Evolutionary conservation across 1,139 yeast species (phyloP).

Genomic region (Geotrichum phurueaensis): DNA sequence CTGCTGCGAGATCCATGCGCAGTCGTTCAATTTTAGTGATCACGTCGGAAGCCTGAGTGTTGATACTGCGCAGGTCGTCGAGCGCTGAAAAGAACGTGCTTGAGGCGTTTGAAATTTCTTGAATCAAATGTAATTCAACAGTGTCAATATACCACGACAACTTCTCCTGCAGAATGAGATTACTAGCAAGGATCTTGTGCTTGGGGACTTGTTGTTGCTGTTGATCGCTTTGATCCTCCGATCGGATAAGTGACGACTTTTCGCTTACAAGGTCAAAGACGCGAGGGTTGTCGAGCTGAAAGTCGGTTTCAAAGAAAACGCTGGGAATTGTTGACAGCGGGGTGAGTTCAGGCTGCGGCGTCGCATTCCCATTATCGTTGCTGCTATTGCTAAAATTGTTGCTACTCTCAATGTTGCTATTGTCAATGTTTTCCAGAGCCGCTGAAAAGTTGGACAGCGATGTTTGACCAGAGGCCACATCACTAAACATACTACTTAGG

Average conservation of each 20-base stretch:
- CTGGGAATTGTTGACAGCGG: conserved; percentile 51
- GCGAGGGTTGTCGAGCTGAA: conserved; percentile 83
- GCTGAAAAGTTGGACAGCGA: conserved; percentile 11
- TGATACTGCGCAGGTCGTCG: conserved; percentile 65
- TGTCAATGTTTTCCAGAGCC: conserved; percentile 10
- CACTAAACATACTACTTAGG: neutral
- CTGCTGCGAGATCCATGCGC: conserved; percentile 30
- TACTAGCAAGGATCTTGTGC: conserved; percentile 38
- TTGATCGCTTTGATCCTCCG: conserved; percentile 16
- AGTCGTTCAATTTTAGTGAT: conserved; percentile 46
- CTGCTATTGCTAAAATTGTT: conserved; percentile 13
- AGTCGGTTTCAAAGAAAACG: conserved; percentile 60
- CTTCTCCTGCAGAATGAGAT: conserved; percentile 67
- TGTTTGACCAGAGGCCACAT: conserved; percentile 9
- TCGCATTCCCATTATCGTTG: conserved; percentile 15
- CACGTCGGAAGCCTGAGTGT: conserved; percentile 50
- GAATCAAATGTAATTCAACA: conserved; percentile 73
- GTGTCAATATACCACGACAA: conserved; percentile 77
- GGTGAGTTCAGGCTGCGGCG: conserved; percentile 21
- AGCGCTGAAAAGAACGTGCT: conserved; percentile 78
- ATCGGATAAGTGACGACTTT: conserved; percentile 38
- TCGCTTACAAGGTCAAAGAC: conserved; percentile 70
- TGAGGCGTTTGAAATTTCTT: conserved; percentile 80
- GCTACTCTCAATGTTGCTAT: conserved; percentile 4
- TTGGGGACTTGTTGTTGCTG: conserved; percentile 18